These are phyloP conservation scores for Nematocida sp. DNA, from an alignment of 371 early-diverging fungal species.

Conservation along the genomic window DNA sequence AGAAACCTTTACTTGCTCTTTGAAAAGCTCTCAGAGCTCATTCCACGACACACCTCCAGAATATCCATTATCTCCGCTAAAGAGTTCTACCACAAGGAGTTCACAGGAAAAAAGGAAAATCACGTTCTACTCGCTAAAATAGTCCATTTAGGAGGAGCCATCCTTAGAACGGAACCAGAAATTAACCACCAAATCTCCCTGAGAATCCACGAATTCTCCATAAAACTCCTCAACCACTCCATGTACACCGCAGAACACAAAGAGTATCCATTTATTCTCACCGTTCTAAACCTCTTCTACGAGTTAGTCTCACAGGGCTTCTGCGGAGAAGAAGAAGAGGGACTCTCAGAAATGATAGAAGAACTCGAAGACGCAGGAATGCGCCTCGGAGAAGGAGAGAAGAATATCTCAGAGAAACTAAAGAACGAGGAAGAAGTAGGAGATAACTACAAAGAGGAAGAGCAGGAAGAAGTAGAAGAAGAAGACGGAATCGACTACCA, in stretches of 20 bases:
- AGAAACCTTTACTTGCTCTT: conserved; percentile 31
- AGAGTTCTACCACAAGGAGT: conserved; percentile 45
- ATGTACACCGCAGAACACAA: conserved; percentile 2
- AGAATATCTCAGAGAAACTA: conserved; percentile 60
- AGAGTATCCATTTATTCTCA: conserved; percentile 34
- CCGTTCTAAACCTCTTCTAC: conserved; percentile 36
- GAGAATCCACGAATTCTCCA: conserved; percentile 6
- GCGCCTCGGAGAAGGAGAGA: conserved; percentile 59
- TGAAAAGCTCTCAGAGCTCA: conserved; percentile 23
- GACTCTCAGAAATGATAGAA: conserved; percentile 30
- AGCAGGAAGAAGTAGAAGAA: conserved; percentile 44
- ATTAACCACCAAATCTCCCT: conserved; percentile 45
- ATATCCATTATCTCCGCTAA: conserved; percentile 7
- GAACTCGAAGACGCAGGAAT: conserved; percentile 54
- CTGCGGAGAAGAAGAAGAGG: conserved; percentile 47
- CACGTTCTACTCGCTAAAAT: conserved; percentile 50
- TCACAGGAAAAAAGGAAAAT: conserved; percentile 4
- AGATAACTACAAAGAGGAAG: conserved; percentile 50
- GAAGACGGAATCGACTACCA: conserved; percentile 54
- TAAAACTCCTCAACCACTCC: conserved; percentile 38
- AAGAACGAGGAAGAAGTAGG: conserved; percentile 59
- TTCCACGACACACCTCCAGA: conserved; percentile 18
- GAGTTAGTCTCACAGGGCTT: conserved; percentile 51
- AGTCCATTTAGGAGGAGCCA: conserved; percentile 31
- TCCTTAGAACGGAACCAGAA: conserved; percentile 17